A percentile compares a stretch with the other conserved stretches of the same genome.
Evolutionary conservation across 176 grass and related monocot genomes (phyloP).

Genomic region (Eleusine coracana): DNA sequence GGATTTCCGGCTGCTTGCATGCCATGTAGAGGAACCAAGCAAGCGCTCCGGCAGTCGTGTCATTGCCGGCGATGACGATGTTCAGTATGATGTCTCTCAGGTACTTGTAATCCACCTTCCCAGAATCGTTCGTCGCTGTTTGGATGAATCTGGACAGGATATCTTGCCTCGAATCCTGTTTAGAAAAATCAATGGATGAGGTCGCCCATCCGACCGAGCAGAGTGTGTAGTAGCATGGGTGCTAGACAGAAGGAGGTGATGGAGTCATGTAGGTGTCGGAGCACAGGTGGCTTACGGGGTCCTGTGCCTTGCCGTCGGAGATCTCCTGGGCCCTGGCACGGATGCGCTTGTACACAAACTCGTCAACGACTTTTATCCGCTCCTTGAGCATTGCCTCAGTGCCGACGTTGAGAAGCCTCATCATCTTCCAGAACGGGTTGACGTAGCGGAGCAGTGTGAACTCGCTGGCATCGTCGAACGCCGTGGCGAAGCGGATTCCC

Average conservation of each 20-base stretch:
- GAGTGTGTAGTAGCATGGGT: background rate
- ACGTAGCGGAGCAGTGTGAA: constrained; percentile 56
- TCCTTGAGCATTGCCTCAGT: constrained; percentile 40
- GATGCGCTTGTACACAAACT: constrained; percentile 58
- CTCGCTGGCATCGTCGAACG: constrained; percentile 74
- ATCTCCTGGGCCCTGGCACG: constrained; percentile 33
- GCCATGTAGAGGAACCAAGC: constrained; percentile 78
- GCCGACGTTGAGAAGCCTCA: constrained; percentile 52
- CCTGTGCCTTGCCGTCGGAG: background rate
- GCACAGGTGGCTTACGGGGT: constrained; percentile 10
- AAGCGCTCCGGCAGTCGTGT: constrained; percentile 52
- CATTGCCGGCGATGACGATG: constrained; percentile 72
- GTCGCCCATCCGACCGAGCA: background rate
- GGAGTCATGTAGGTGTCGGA: background rate
- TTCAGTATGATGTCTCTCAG: constrained; percentile 67
- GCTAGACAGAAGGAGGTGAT: too few species aligned
- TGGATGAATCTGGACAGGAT: constrained; percentile 57
- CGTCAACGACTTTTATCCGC: constrained; percentile 51
- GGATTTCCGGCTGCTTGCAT: constrained; percentile 58
- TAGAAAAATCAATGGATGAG: background rate
- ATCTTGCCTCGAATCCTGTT: constrained; percentile 37
- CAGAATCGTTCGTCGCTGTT: constrained; percentile 14
- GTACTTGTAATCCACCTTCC: constrained; percentile 53
- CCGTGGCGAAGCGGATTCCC: constrained; percentile 56
- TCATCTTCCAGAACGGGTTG: constrained; percentile 60